These are phyloP conservation scores for Aeminium ludgeri DNA, from an alignment of 495 filamentous ascomycete species.

Conservation along the genomic window DNA sequence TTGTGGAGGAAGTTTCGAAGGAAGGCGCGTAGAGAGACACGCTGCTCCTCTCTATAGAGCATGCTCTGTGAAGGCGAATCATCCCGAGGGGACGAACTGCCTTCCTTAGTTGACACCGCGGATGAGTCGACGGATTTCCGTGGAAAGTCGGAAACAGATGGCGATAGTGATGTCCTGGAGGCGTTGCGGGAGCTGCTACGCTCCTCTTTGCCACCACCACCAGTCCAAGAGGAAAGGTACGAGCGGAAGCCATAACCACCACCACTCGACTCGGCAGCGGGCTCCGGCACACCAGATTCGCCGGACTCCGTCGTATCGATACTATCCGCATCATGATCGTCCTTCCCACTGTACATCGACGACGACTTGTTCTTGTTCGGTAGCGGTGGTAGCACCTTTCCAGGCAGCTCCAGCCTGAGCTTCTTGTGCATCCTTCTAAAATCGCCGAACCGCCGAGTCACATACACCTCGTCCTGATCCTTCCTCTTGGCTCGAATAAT, in stretches of 20 bases:
- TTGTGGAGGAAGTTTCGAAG: conserved; percentile 71
- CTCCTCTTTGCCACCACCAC: conserved; percentile 12
- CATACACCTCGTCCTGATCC: conserved; percentile 51
- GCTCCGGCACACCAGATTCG: conserved; percentile 1
- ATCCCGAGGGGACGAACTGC: not conserved
- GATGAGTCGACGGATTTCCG: conserved; percentile 32
- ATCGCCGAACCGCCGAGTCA: conserved; percentile 76
- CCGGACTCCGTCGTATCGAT: conserved; percentile 49
- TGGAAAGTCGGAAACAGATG: conserved; percentile 24
- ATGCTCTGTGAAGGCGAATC: conserved; percentile 18
- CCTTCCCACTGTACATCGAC: conserved; percentile 32
- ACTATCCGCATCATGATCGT: conserved; percentile 48
- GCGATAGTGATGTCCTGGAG: conserved; percentile 13
- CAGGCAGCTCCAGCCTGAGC: conserved; percentile 71
- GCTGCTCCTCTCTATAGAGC: conserved; percentile 77
- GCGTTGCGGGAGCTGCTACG: conserved; percentile 14
- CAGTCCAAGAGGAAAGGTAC: conserved; percentile 16
- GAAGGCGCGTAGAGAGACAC: conserved; percentile 82
- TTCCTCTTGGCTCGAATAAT: conserved; percentile 63
- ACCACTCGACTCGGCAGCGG: not conserved
- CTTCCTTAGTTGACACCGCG: not conserved
- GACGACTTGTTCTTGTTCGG: conserved; percentile 74
- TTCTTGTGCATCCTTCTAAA: conserved; percentile 65
- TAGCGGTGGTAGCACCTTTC: conserved; percentile 72
- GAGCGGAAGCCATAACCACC: conserved; percentile 29